Evolutionary conservation across 441 rosid genomes (phyloP).

Genomic region (Euphorbia schlechtendalii): DNA sequence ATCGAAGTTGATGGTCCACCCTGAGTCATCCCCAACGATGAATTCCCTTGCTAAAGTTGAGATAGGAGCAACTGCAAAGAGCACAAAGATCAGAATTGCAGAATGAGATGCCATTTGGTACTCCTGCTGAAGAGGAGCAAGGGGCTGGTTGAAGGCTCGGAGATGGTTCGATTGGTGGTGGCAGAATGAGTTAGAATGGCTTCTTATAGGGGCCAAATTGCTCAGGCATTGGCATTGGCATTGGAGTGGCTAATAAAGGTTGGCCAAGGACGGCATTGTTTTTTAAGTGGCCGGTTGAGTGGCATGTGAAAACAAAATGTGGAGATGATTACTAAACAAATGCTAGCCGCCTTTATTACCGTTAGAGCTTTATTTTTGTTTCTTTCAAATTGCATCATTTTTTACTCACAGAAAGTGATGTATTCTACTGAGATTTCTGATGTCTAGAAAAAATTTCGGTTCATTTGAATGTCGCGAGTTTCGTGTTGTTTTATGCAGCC

Average conservation of each 20-base stretch:
- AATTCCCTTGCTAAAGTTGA: conserved; percentile 16
- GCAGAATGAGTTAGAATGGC: not conserved
- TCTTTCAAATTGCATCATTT: not conserved
- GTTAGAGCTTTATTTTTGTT: not conserved
- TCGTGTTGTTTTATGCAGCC: too few relatives aligned
- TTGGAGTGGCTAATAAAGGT: not conserved
- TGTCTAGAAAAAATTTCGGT: not conserved
- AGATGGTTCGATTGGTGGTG: not conserved
- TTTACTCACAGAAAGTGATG: not conserved
- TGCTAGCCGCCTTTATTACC: not conserved
- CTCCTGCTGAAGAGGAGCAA: too few relatives aligned
- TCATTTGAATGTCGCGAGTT: not conserved
- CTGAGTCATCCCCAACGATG: conserved; percentile 21
- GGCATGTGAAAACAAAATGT: not conserved
- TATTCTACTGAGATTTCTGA: not conserved
- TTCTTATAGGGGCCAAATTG: conserved; percentile 1
- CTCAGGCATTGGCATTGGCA: not conserved
- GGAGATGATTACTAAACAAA: conserved; percentile 8
- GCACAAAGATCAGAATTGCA: conserved; percentile 2
- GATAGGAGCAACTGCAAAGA: not conserved
- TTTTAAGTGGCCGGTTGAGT: not conserved
- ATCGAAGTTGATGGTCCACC: conserved; percentile 23
- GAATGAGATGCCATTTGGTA: conserved; percentile 12
- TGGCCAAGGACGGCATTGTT: conserved; percentile 13
- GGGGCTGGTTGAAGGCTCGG: not conserved